Conservation (phyloP, 768 basidiomycete species). For the Mrakia hoshinonis region DNA sequence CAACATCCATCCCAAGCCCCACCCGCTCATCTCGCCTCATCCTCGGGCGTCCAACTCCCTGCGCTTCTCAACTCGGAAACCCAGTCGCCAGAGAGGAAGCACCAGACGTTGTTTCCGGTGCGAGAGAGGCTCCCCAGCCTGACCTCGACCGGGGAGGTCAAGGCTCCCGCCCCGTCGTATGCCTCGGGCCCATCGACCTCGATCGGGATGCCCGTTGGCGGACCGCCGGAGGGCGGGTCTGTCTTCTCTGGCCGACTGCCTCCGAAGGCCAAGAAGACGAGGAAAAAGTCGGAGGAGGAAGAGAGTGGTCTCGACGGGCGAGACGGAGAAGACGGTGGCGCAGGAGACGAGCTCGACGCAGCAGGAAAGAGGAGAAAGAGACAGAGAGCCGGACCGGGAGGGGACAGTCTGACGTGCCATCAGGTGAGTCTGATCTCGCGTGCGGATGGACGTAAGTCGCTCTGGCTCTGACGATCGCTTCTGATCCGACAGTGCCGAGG, state of each 20-base stretch:
- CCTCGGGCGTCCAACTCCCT: neutral
- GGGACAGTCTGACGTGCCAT: conserved; percentile 12
- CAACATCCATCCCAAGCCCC: neutral
- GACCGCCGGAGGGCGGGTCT: neutral
- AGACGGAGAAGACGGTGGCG: neutral
- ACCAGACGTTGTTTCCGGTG: neutral
- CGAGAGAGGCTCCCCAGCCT: conserved; percentile 4
- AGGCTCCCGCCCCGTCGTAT: neutral
- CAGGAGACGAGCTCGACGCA: neutral
- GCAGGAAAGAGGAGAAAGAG: conserved; percentile 11
- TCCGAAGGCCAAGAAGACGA: neutral
- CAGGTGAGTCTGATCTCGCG: neutral
- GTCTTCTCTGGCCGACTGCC: neutral
- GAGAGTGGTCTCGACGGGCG: neutral
- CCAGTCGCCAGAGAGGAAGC: neutral
- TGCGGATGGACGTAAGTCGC: neutral
- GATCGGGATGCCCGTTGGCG: conserved; percentile 1
- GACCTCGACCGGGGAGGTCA: conserved; percentile 6
- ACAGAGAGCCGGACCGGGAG: conserved; percentile 9
- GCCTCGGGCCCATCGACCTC: neutral
- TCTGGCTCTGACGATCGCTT: neutral
- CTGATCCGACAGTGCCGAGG: neutral
- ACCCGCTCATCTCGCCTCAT: neutral
- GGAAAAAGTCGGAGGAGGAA: neutral
- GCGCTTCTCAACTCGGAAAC: neutral